Evolutionary conservation across 768 basidiomycete genomes (phyloP).

Genomic region (Rhodotorula babjevae): DNA sequence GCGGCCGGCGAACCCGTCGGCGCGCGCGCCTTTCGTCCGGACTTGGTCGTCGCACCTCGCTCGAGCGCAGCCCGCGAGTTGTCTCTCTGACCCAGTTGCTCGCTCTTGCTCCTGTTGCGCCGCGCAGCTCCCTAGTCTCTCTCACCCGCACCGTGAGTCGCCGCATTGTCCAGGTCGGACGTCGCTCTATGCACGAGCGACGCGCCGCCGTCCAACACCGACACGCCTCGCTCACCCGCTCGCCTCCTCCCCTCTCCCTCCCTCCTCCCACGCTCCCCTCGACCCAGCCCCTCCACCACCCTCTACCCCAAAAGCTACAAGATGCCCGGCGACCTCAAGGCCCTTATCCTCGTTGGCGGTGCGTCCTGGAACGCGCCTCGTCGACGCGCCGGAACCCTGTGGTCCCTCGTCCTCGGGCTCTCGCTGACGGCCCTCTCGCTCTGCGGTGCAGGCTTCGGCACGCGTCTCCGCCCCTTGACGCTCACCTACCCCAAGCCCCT

Average conservation of each 20-base stretch:
- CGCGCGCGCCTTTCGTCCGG: no score
- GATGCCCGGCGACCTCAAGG: slow-evolving; percentile 44
- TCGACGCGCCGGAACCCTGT: not conserved
- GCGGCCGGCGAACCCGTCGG: no score
- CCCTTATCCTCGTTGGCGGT: slow-evolving; percentile 53
- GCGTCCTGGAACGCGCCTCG: slow-evolving; percentile 18
- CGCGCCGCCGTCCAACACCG: no score
- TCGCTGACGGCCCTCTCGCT: not conserved
- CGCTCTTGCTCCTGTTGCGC: no score
- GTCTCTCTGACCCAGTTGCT: no score
- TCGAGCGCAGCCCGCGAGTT: no score
- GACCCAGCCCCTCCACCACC: not conserved
- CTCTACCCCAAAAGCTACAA: not conserved
- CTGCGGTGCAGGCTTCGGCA: slow-evolving; percentile 48
- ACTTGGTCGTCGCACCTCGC: no score
- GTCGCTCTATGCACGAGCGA: no score
- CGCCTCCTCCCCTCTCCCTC: not conserved
- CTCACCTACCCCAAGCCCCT: slow-evolving; percentile 51
- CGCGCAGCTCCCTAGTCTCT: no score
- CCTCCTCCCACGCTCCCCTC: not conserved
- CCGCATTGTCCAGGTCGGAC: no score
- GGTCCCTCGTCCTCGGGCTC: not conserved
- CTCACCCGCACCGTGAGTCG: no score
- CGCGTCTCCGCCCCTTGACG: slow-evolving; percentile 52
- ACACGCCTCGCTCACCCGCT: no score